Base-by-base conservation (phyloP, 441 rosid genomes). In the Brassica hybrid region DNA sequence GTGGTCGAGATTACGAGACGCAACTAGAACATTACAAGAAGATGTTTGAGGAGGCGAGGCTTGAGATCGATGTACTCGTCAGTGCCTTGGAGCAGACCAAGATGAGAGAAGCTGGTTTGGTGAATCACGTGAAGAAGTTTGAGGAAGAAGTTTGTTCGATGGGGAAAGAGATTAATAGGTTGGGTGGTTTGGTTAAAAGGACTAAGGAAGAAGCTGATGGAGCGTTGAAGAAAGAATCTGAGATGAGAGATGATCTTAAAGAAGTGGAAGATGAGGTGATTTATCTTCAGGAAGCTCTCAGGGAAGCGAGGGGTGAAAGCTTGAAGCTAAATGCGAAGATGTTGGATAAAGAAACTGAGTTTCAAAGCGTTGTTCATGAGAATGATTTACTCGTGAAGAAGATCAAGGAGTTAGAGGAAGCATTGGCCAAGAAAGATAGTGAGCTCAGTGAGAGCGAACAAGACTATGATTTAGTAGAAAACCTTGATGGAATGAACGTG, bases 241-340 rank as follows among this genome's bases (percentile, higher is more conserved):
- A 75, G 74, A 85, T 89, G 76, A 91, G 84, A 82, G 92, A 89
- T 68, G 88, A 86, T 80, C 83, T 95, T 65, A 86, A 90, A 84
- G 91, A 89, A 85, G 95, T 85, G 8, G 98, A 95, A 87, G 88
- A 89, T 65, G 98, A 95, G 80, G 91, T 87, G 82, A 79, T 88
- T 69, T 84, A 75, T 74, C 85, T 95, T 80, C 96, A 90, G 66
- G 97, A 88, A 73, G 74, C 90, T 57, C 88, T 93, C 10, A 88
- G 86, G 60, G 93, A 84, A 72, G 85, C 84, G 2, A 87, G 83
- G 79, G 64, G 72, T 56, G 93, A 89, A 82, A 86, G 79, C 84
- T 79, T 86, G 86, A 88, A 86, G 72, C 77, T 90, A 71, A 89
- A 88, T 73, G 94, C 85, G 76, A 84, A 82, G 67, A 74, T 90